Evolutionary conservation across 805 yeast genomes (phyloP), one percentile per base, ranked within the genome.

Genomic region (baker's yeast (Saccharomyces cerevisiae)): DNA sequence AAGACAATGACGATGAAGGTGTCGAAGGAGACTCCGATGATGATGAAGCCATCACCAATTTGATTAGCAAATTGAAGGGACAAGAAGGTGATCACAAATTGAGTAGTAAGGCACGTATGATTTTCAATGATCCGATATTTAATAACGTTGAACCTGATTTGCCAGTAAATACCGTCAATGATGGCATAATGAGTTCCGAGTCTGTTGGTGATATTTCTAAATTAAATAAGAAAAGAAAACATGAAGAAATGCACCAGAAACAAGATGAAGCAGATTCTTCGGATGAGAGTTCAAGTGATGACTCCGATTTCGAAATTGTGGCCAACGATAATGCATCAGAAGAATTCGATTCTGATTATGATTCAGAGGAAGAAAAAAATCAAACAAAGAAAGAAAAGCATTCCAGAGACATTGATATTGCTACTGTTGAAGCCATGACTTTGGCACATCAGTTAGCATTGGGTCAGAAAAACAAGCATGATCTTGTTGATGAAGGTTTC

Each of bases 351-450:
- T 73, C 76, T 11, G 81, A 76, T 54, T 69, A 70, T 55, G 82
- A 79, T 59, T 76, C 80, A 2, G 86, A 81, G 32, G 82, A 76
- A 51, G 86, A 82, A 66, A 68, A 63, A 52, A 73, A 63, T 56
- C 74, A 70, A 58, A 75, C 72, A 63, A 68, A 66, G 62, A 74
- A 50, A 63, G 74, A 67, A 60, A 73, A 70, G 28, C 88, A 86
- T 59, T 74, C 80, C 55, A 77, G 81, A 51, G 85, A 82, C 56
- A 83, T 89, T 50, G 96, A 89, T 59, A 75, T 91, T 56, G 95
- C 94, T 21, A 90, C 97, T 1, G 96, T 87, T 1, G 96, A 90
- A 69, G 97, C 97, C 4, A 94, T 94, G 99, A 94, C 99, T 0
- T 75, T 94, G 63, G 99, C 99, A 0, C 99, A 94, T 68, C 90